These are phyloP conservation scores for Clitoria ternatea DNA, from an alignment of 306 rosid genomes.

Conservation along the genomic window DNA sequence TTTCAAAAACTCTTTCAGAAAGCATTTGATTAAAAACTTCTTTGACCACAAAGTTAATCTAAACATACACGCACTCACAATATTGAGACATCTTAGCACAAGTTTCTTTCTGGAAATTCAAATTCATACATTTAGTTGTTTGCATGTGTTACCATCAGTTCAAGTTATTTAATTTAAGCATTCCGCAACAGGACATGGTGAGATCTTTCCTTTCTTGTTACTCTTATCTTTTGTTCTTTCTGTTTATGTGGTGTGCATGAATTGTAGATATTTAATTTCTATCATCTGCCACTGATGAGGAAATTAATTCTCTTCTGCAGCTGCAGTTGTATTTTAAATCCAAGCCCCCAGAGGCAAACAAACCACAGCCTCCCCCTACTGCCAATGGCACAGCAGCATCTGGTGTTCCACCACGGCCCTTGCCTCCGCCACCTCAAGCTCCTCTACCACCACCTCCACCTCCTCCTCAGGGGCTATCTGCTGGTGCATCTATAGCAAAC, in stretches of 20 bases:
- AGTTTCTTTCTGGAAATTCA: background rate
- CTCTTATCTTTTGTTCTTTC: background rate
- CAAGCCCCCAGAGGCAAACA: slow-evolving; percentile 82
- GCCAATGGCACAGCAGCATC: slow-evolving; percentile 75
- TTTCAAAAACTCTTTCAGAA: background rate
- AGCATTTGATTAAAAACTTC: background rate
- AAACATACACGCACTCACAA: background rate
- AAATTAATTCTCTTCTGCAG: slow-evolving; percentile 42
- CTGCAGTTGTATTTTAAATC: slow-evolving; percentile 85
- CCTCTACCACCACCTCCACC: slow-evolving; percentile 84
- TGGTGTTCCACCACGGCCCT: slow-evolving; percentile 78
- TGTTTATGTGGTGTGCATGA: background rate
- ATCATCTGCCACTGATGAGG: slow-evolving; percentile 17
- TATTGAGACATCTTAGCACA: background rate
- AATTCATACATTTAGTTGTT: background rate
- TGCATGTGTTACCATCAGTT: background rate
- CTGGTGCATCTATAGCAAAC: slow-evolving; percentile 61
- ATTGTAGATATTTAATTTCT: background rate
- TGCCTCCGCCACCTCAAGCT: slow-evolving; percentile 83
- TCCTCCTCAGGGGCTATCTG: slow-evolving; percentile 68
- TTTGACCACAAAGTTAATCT: background rate
- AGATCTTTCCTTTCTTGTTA: background rate
- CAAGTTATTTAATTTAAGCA: slow-evolving; percentile 7
- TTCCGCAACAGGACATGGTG: background rate
- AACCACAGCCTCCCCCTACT: slow-evolving; percentile 65